phyloP scores from a whole-genome alignment of 225 moss, liverwort and hornwort genomes.

The Climacium dendroides region DNA sequence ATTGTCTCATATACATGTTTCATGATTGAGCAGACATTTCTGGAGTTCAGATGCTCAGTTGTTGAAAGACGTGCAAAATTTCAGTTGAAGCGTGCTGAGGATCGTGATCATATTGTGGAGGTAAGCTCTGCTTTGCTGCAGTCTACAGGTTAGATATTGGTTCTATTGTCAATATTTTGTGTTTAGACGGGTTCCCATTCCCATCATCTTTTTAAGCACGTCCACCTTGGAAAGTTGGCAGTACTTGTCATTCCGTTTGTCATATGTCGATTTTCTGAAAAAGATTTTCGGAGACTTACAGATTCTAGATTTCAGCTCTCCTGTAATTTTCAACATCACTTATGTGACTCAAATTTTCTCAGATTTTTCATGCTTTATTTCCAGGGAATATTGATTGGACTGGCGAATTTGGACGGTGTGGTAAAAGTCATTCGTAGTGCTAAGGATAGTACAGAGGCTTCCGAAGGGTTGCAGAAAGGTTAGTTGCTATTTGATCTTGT shows the following conservation, averaged over 20 bases:
- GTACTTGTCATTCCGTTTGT: background rate
- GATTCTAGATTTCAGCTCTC: background rate
- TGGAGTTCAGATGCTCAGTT: conserved; percentile 78
- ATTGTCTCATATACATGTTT: background rate
- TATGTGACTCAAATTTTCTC: background rate
- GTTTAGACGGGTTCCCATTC: background rate
- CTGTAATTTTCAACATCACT: background rate
- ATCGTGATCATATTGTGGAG: conserved; percentile 77
- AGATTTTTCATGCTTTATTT: background rate
- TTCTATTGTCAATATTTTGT: background rate
- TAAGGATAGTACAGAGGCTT: conserved; percentile 72
- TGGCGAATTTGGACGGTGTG: conserved; percentile 72
- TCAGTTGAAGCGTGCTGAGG: conserved; percentile 72
- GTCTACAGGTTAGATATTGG: background rate
- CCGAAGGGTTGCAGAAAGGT: conserved; percentile 66
- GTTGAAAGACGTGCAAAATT: conserved; percentile 80
- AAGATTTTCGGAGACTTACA: background rate
- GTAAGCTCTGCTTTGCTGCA: conserved; percentile 9
- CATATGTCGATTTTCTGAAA: background rate
- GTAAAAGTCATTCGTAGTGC: conserved; percentile 69
- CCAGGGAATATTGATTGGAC: conserved; percentile 84
- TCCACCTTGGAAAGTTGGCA: background rate
- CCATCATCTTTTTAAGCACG: background rate
- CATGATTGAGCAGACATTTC: conserved; percentile 47
- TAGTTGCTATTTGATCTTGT: background rate